Evolutionary conservation across 805 yeast species (phyloP).

Genomic region (Scheffersomyces spartinae): DNA sequence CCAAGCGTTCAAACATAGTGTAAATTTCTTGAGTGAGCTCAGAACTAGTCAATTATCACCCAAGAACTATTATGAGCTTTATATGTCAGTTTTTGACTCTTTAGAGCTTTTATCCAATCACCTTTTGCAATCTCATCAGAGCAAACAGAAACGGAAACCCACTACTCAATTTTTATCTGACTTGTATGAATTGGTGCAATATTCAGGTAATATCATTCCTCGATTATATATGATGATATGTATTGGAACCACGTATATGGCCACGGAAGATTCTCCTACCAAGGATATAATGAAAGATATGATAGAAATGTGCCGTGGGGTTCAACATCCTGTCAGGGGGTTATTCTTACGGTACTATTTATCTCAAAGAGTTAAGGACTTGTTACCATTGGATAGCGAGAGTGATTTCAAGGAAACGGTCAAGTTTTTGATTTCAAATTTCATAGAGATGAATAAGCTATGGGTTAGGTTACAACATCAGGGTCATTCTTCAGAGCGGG

Average conservation of each 20-base stretch:
- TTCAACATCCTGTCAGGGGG: constrained; percentile 91
- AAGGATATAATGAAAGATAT: constrained; percentile 86
- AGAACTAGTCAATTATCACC: constrained; percentile 71
- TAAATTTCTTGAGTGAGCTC: constrained; percentile 70
- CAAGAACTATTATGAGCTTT: constrained; percentile 86
- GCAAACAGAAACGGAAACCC: constrained; percentile 35
- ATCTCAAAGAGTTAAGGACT: constrained; percentile 69
- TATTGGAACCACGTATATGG: constrained; percentile 83
- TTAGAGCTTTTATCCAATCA: constrained; percentile 55
- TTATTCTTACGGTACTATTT: constrained; percentile 81
- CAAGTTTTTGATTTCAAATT: constrained; percentile 72
- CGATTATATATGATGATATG: constrained; percentile 90
- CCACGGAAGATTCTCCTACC: constrained; percentile 64
- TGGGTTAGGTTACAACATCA: constrained; percentile 97
- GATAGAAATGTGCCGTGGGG: constrained; percentile 97
- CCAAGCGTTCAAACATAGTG: constrained; percentile 82
- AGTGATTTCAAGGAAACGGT: constrained; percentile 53
- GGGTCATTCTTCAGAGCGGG: constrained; percentile 79
- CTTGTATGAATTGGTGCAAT: constrained; percentile 87
- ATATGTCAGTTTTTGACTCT: constrained; percentile 75
- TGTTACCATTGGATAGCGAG: constrained; percentile 32
- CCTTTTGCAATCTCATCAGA: constrained; percentile 55
- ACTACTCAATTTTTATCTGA: constrained; percentile 50
- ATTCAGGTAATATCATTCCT: constrained; percentile 88
- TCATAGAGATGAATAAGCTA: constrained; percentile 93